These are phyloP conservation scores for Neofusicoccum sp. DNA, from an alignment of 2,329 filamentous ascomycete genomes.

Conservation along the genomic window DNA sequence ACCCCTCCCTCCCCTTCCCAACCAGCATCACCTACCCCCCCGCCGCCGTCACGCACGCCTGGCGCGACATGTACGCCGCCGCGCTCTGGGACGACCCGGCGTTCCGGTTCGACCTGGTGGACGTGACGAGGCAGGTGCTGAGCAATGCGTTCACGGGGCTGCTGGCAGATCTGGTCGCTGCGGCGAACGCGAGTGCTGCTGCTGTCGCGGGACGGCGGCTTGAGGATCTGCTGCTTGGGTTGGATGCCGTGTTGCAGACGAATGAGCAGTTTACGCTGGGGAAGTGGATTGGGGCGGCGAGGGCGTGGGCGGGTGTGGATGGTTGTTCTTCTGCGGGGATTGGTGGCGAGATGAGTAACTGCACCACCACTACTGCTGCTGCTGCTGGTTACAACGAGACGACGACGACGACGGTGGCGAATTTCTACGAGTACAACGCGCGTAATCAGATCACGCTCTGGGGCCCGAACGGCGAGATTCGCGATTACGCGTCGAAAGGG, in stretches of 20 bases:
- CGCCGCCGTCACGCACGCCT: slow-evolving; percentile 37
- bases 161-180: slow-evolving; percentile 39
- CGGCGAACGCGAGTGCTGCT: slow-evolving; percentile 30
- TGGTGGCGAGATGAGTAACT: neutral
- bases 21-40: slow-evolving; percentile 47
- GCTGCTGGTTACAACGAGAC: slow-evolving; percentile 22
- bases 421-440: slow-evolving; percentile 38
- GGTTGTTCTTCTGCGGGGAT: neutral
- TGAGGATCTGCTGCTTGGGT: slow-evolving; percentile 28
- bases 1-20: slow-evolving; percentile 39
- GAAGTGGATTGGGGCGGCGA: slow-evolving; percentile 43
- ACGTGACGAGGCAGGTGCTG: slow-evolving; percentile 50
- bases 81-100: slow-evolving; percentile 42
- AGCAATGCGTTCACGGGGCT: slow-evolving; percentile 46
- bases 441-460: slow-evolving; percentile 53
- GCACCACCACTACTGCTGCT: neutral
- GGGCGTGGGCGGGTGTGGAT: slow-evolving; percentile 26
- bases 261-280: slow-evolving; percentile 44
- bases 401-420: slow-evolving; percentile 25
- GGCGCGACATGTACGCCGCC: slow-evolving; percentile 41
- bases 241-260: slow-evolving; percentile 45
- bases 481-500: slow-evolving; percentile 51
- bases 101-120: slow-evolving; percentile 50
- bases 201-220: slow-evolving; percentile 9
- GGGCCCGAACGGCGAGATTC: slow-evolving; percentile 49